Evolutionary conservation across 306 rosid genomes (phyloP).

Genomic region (Trifolium dubium): DNA sequence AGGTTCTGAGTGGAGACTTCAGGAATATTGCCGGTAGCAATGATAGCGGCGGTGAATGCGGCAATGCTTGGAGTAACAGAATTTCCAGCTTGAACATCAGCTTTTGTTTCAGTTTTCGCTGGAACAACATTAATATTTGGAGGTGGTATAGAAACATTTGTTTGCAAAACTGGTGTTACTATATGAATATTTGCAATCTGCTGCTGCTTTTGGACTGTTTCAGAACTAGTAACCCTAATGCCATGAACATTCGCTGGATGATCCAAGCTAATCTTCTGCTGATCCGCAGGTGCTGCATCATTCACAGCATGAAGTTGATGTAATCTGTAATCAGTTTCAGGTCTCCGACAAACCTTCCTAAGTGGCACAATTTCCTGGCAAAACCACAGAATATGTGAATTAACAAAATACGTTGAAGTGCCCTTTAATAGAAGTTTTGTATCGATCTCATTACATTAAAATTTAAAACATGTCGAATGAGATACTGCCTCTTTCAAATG

Average conservation of each 20-base stretch:
- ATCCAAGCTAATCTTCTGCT: constrained; percentile 56
- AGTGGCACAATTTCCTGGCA: constrained; percentile 93
- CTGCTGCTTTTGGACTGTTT: constrained; percentile 68
- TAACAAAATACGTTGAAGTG: constrained; percentile 5
- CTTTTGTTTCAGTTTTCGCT: constrained; percentile 50
- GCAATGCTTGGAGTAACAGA: constrained; percentile 42
- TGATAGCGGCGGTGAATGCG: constrained; percentile 29
- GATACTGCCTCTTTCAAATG: not conserved
- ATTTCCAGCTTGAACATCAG: constrained; percentile 48
- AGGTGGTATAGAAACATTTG: constrained; percentile 41
- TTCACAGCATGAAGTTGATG: constrained; percentile 88
- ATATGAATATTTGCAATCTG: constrained; percentile 45
- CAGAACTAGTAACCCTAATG: constrained; percentile 46
- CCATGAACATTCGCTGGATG: constrained; percentile 44
- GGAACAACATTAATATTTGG: constrained; percentile 52
- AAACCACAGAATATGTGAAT: constrained; percentile 10
- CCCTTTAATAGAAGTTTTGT: not conserved
- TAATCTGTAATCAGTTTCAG: constrained; percentile 87
- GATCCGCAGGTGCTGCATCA: constrained; percentile 66
- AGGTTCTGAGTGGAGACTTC: constrained; percentile 42
- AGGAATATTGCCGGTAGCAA: constrained; percentile 38
- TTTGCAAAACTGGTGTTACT: constrained; percentile 43
- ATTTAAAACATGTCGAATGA: not conserved
- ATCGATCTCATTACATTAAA: not conserved
- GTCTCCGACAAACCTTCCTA: constrained; percentile 93